Evolutionary conservation across 805 yeast species (phyloP), one percentile per base, ranked within the genome.

Genomic region (Candida multigemmis): DNA sequence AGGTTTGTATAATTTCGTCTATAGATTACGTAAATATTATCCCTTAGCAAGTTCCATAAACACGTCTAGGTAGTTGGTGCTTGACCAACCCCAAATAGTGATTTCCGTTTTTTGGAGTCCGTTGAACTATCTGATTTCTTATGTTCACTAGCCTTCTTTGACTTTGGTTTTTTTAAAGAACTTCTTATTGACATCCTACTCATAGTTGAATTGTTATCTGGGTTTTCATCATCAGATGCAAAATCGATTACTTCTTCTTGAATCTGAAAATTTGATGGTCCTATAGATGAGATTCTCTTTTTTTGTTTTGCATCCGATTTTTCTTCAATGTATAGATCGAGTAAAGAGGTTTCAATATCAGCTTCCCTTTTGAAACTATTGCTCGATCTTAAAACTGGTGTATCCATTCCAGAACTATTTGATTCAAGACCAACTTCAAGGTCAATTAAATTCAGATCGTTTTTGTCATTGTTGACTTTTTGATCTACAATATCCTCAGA

Each of bases 171-270:
- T 39, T 42, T 53, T 27, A 62, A 43, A 4, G 66, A 56, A 23
- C 51, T 49, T 29, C 68, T 40, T 21, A 62, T 62, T 8, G 64
- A 48, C 18, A 62, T 39, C 11, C 68, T 38, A 37, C 44, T 61
- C 66, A 62, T 54, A 14, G 41, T 41, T 1, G 61, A 52, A 10
- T 46, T 46, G 25, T 50, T 46, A 6, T 43, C 56, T 1, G 58
- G 58, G 30, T 53, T 55, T 30, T 62, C 68, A 35, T 62, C 67
- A 34, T 62, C 68, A 8, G 65, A 58, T 1, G 60, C 68, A 48
- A 60, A 62, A 36, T 62, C 68, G 30, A 62, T 53, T 3, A 60
- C 64, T 33, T 62, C 65, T 36, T 62, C 67, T 33, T 58, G 57
- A 16, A 60, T 52, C 15, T 40, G 49, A 21, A 59, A 37, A 23